Evolutionary conservation across 176 grass and related monocot species (phyloP).

Genomic region (Aegilops umbellulata): DNA sequence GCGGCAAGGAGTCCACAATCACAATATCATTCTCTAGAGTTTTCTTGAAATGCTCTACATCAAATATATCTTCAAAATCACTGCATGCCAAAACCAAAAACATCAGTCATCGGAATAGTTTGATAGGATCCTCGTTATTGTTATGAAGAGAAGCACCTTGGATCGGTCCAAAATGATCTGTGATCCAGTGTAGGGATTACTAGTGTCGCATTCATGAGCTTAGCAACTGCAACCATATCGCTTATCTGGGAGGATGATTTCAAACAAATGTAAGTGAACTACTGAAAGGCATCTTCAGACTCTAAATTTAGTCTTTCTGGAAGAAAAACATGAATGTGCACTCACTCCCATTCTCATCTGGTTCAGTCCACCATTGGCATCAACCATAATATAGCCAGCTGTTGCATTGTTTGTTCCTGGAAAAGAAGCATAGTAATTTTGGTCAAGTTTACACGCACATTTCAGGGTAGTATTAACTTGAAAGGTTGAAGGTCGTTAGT

Average conservation of each 20-base stretch:
- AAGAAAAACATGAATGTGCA: background rate
- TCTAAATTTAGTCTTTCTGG: background rate
- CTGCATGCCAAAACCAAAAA: slow-evolving; percentile 39
- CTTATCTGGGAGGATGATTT: slow-evolving; percentile 60
- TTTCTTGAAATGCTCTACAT: slow-evolving; percentile 75
- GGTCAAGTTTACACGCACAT: background rate
- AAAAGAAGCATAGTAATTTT: background rate
- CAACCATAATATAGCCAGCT: slow-evolving; percentile 56
- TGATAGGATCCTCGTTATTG: background rate
- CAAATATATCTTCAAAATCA: slow-evolving; percentile 95
- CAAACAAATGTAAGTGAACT: background rate
- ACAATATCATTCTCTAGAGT: slow-evolving; percentile 67
- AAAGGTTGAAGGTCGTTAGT: background rate
- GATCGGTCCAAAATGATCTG: slow-evolving; percentile 81
- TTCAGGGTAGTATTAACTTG: background rate
- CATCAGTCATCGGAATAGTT: slow-evolving; percentile 21
- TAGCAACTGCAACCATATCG: slow-evolving; percentile 79
- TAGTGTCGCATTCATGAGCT: slow-evolving; percentile 82
- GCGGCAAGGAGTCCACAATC: slow-evolving; percentile 72
- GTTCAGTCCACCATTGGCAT: slow-evolving; percentile 82
- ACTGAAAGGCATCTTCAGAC: slow-evolving; percentile 16
- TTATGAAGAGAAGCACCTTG: slow-evolving; percentile 41
- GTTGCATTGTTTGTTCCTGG: slow-evolving; percentile 42
- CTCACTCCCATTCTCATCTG: slow-evolving; percentile 87
- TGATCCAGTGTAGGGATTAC: slow-evolving; percentile 77